These are phyloP conservation scores for Colletotrichum salicis DNA, from an alignment of 2,329 filamentous ascomycete species.

Conservation along the genomic window DNA sequence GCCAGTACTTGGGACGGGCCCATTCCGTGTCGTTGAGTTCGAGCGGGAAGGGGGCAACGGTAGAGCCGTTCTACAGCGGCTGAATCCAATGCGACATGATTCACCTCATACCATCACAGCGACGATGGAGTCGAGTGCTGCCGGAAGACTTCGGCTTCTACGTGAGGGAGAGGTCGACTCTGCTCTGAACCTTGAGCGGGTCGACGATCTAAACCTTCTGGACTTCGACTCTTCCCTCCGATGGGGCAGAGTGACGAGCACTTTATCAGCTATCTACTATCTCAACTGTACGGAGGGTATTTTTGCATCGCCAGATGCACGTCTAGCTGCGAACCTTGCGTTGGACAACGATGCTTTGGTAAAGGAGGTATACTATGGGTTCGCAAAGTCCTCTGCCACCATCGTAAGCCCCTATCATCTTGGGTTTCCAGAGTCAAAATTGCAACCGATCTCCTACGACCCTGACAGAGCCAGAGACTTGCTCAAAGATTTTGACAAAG, in stretches of 20 bases:
- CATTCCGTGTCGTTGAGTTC: constrained; percentile 18
- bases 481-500: background rate
- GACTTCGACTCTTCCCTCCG: background rate
- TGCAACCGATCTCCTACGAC: background rate
- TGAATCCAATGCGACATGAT: background rate
- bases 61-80: background rate
- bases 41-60: background rate
- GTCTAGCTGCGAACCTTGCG: constrained; percentile 6
- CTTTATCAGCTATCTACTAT: constrained; percentile 24
- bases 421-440: background rate
- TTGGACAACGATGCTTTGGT: constrained; percentile 13
- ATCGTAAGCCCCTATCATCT: constrained; percentile 18
- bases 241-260: constrained; percentile 16
- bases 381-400: constrained; percentile 7
- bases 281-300: constrained; percentile 20
- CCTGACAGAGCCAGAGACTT: background rate
- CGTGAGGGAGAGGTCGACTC: background rate
- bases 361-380: constrained; percentile 11
- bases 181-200: constrained; percentile 17
- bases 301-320: constrained; percentile 4
- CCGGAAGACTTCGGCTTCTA: background rate
- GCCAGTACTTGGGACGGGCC: constrained; percentile 19
- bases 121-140: background rate
- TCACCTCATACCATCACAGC: background rate
- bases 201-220: background rate